Base-by-base conservation (phyloP, 768 basidiomycete genomes). In the Termitomyces titanicus region DNA sequence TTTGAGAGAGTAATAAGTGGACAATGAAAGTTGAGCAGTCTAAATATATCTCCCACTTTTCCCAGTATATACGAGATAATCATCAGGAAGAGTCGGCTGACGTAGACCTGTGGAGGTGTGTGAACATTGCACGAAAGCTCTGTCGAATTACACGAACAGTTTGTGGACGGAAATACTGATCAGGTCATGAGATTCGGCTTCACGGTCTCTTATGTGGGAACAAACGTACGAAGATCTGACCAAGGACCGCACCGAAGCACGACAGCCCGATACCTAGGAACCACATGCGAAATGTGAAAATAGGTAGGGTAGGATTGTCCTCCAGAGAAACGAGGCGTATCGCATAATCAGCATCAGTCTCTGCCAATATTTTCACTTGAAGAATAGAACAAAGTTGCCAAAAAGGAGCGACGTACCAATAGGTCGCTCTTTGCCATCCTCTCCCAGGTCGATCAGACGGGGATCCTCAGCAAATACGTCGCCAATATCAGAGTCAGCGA, bases 201-300 rank as follows among this genome's bases (percentile, higher is more conserved):
- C n/a, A n/a, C n/a, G n/a, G n/a, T 29, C 29, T 29, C 29, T 29
- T 29, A 3, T 29, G 29, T 29, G 29, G 29, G 29, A 29, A 29
- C 29, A 29, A 29, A 29, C 29, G 9, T 58, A 78, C 76, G 61
- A 81, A 79, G 25, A 80, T 78, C 54, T 79, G 76, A 2, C 77
- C 70, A 5, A 79, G 66, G 4, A 82, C 82, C 38, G 71, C 74
- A 54, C 81, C 81, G 62, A 85, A 85, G 55, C 79, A 79, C 9
- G 80, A 75, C 17, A 84, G 71, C 10, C 81, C 82, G 15, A 82
- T 61, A 35, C 78, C 79, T 1, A 84, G 71, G 66, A 84, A 75
- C 74, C 79, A 77, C 63, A 81, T 77, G 15, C 83, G 70, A 67
- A 85, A 82, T 0, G 82, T 84, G 57, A 79, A 77, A 0, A 73